Evolutionary conservation across 441 rosid species (phyloP), one percentile per base, ranked within the genome.

Genomic region (Daphne laureola): DNA sequence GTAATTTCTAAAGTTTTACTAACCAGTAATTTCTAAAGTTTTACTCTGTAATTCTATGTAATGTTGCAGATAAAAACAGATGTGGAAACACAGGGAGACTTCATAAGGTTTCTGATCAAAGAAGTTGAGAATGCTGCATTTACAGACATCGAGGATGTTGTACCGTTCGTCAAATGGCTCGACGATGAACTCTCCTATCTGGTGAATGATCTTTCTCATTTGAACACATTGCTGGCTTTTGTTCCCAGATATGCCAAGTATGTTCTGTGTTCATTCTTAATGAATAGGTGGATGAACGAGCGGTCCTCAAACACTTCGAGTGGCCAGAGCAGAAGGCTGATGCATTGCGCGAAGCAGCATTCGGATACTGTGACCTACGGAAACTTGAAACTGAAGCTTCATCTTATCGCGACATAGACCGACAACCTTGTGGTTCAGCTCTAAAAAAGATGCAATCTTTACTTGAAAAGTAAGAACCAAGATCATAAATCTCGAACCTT

Each of bases 311-410:
- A 58, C 98, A 92, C 71, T 92, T 89, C n/a, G 78, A 80, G 4
- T 86, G 96, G 97, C 98, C 97, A 2, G 98, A 92, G 74, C 81
- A 81, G 80, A 89, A 86, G 74, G 97, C 95, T 0, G 97, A 92
- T 58, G 83, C 94, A 0, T 63, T 89, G 53, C 90, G 97, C 0
- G 96, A 92, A 76, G 97, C 97, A 9, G 97, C 98, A 43, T 89
- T 92, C 48, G 86, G 92, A 46, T 89, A 82, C 61, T 83, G 76
- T 67, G 96, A 89, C 73, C 76, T 92, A 8, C 89, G 75, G 81
- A 92, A 92, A 67, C 71, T 89, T 17, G 84, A 70, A 58, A 56
- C 80, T 0, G 98, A 92, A 78, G 96, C 96, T 61, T 72, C 89
- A 2, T 78, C 77, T 13, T 86, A 78, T 59, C 69, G 81, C 0